phyloP scores from a whole-genome alignment of 1,284 basidiomycete genomes.

The Vanrija sp. region DNA sequence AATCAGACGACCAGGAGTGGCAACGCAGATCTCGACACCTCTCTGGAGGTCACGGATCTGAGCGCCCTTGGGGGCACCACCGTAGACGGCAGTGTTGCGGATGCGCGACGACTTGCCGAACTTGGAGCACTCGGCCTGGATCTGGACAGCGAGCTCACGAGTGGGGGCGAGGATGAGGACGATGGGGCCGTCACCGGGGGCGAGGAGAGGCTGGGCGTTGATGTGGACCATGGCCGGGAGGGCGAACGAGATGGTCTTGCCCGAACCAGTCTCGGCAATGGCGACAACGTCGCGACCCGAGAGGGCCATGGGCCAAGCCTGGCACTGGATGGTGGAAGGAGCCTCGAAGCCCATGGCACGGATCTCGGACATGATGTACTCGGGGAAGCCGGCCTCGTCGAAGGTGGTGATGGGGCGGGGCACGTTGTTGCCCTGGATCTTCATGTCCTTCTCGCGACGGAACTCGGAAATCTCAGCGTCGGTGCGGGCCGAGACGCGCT shows the following conservation, averaged over 20 bases:
- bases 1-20: conserved; percentile 90
- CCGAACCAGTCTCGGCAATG: conserved; percentile 93
- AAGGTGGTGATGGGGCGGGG: conserved; percentile 88
- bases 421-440: conserved; percentile 80
- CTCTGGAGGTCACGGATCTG: conserved; percentile 97
- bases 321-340: conserved; percentile 94
- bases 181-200: conserved; percentile 94
- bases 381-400: conserved; percentile 92
- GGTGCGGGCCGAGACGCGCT: conserved; percentile 69
- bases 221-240: conserved; percentile 99
- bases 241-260: conserved; percentile 97
- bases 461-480: conserved; percentile 88
- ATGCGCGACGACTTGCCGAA: conserved; percentile 96
- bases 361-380: conserved; percentile 91
- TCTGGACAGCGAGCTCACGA: conserved; percentile 97
- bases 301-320: conserved; percentile 97
- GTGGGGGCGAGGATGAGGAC: conserved; percentile 95
- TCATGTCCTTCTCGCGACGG: conserved; percentile 79
- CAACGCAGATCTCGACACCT: conserved; percentile 94
- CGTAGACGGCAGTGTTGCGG: conserved; percentile 97
- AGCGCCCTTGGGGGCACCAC: conserved; percentile 95
- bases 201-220: conserved; percentile 93
- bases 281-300: conserved; percentile 92
- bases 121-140: conserved; percentile 97
- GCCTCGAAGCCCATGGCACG: conserved; percentile 83